These are phyloP conservation scores for Trichosporon ovoides DNA, from an alignment of 1,284 basidiomycete species.

Conservation along the genomic window DNA sequence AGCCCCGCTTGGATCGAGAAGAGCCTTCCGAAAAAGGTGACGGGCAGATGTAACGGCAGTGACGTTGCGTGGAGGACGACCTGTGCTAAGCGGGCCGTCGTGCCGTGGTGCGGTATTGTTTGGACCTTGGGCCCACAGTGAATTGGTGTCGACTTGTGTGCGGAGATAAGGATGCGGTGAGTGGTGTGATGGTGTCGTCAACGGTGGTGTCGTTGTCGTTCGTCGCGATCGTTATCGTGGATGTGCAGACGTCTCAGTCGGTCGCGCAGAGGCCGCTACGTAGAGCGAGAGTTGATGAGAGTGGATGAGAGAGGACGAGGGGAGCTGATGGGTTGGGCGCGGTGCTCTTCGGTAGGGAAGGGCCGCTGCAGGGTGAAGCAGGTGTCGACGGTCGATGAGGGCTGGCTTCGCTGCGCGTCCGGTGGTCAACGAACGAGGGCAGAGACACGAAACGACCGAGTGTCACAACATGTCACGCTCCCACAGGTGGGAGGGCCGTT, in stretches of 20 bases:
- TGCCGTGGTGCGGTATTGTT: constrained; percentile 2
- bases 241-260: no score
- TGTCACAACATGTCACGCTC: constrained; percentile 2
- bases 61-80: not conserved
- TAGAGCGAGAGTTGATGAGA: no score
- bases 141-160: no score
- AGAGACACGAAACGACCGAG: constrained; percentile 4
- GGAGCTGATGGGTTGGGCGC: no score
- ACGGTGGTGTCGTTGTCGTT: not conserved
- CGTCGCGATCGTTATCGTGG: no score
- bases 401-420: not conserved
- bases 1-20: not conserved
- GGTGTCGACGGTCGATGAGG: not conserved
- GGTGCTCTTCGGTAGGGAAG: not conserved
- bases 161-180: not conserved
- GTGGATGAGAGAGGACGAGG: no score
- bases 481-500: not conserved
- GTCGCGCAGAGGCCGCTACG: no score
- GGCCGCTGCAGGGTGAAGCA: not conserved
- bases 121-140: not conserved
- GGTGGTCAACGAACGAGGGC: not conserved
- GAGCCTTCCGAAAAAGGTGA: not conserved
- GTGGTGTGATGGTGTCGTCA: not conserved
- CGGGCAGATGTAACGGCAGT: not conserved
- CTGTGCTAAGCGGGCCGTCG: not conserved